A percentile compares a stretch with the other conserved stretches of the same genome.
Evolutionary conservation across 148 eudicot genomes (phyloP).

Genomic region (Rhododendron mucronatum): DNA sequence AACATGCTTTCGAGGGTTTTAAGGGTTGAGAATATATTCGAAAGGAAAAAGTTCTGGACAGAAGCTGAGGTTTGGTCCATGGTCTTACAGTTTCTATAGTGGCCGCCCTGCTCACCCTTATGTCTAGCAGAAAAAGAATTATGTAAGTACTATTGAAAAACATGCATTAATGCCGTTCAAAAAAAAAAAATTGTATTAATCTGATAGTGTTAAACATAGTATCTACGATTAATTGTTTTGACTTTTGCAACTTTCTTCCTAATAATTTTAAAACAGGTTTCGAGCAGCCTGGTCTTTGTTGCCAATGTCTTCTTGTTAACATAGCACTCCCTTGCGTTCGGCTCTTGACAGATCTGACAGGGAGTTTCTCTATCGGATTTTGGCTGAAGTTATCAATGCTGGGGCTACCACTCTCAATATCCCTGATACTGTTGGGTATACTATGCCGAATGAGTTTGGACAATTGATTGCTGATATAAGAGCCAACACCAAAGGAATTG

Average conservation of each 20-base stretch:
- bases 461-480: slow-evolving; percentile 79
- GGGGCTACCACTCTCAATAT: slow-evolving; percentile 92
- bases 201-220: not conserved
- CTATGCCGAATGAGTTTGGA: slow-evolving; percentile 72
- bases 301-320: not conserved
- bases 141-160: not conserved
- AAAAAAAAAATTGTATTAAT: not conserved
- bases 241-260: not conserved
- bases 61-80: too few relatives aligned
- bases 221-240: not conserved
- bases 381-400: slow-evolving; percentile 88
- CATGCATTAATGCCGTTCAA: not conserved
- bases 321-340: not conserved
- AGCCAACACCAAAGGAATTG: slow-evolving; percentile 86
- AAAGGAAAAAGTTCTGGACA: too few relatives aligned
- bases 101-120: not conserved
- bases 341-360: slow-evolving; percentile 66
- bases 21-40: too few relatives aligned
- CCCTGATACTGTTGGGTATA: slow-evolving; percentile 90
- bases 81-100: not conserved
- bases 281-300: not conserved
- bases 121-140: not conserved
- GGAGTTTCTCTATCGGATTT: slow-evolving; percentile 77
- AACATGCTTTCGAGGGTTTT: too few relatives aligned
- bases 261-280: not conserved